These are phyloP conservation scores for Pycnococcus provasolii DNA, from an alignment of 139 green algal genomes.

Conservation along the genomic window DNA sequence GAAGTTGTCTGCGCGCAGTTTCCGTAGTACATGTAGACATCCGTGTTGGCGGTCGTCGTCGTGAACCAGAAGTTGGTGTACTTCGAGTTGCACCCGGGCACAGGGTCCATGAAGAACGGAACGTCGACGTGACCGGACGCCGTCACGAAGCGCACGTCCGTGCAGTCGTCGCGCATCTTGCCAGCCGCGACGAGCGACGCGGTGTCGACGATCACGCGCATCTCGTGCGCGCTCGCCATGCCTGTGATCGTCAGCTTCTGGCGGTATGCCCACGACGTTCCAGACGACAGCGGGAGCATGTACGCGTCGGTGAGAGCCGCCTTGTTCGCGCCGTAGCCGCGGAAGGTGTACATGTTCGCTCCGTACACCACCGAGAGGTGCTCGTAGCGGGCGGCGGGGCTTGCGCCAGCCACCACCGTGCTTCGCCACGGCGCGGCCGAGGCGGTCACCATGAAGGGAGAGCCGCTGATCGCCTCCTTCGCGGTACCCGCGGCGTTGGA, in stretches of 20 bases:
- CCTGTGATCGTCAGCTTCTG: slow-evolving; percentile 2
- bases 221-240: background rate
- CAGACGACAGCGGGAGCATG: background rate
- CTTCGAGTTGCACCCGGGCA: slow-evolving; percentile 2
- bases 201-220: slow-evolving; percentile 16
- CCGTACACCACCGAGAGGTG: background rate
- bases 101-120: slow-evolving; percentile 13
- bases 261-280: slow-evolving; percentile 13
- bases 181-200: slow-evolving; percentile 10
- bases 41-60: background rate
- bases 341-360: slow-evolving; percentile 12
- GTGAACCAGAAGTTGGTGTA: slow-evolving; percentile 12
- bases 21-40: slow-evolving; percentile 16
- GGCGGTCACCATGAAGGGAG: background rate
- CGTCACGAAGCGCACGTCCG: slow-evolving; percentile 10
- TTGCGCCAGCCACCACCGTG: background rate
- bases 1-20: background rate
- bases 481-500: background rate
- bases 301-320: background rate
- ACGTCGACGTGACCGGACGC: background rate
- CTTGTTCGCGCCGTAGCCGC: slow-evolving; percentile 13
- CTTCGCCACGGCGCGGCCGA: slow-evolving; percentile 1
- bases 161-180: slow-evolving; percentile 20
- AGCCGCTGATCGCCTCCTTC: background rate
- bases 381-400: slow-evolving; percentile 15